Evolutionary conservation across 768 basidiomycete species (phyloP), one percentile per base, ranked within the genome.

Genomic region (Naganishia randhawae): DNA sequence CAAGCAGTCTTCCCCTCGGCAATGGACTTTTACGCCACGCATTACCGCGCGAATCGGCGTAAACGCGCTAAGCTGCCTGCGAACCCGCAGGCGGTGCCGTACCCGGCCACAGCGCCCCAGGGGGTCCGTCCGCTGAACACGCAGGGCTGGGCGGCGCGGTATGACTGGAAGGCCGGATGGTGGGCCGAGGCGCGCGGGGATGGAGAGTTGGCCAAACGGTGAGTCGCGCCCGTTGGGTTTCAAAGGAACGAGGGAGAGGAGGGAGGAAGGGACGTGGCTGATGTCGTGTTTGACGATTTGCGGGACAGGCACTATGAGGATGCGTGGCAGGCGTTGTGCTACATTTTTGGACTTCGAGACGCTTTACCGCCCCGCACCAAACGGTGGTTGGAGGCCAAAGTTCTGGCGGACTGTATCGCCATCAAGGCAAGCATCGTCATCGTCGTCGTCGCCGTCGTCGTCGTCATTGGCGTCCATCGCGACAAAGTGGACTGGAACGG

Each of bases 301-400:
- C 45, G 45, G 45, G 19, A 67, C 75, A 93, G 92, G 76, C 92
- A 97, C 78, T 96, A 93, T 75, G 92, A 95, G 79, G 93, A 96
- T 73, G 92, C 91, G 14, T 95, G 95, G 81, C 85, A 85, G 39
- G 88, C 85, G 61, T 82, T 97, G 4, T 83, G 87, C 55, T 87
- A 89, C 66, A 92, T 96, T 89, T 95, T 97, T 75, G 87, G 88
- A 2, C 92, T 91, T 8, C 89, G 89, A 1, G 87, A 87, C 5
- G 89, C 90, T 57, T 81, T 96, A 9, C 91, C 90, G 0, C 92
- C 93, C 6, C 86, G 95, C 10, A 97, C 93, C 1, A 99, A 98
- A 77, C 85, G 95, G 33, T 98, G 95, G 95, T 93, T 94, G 17
- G 96, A 99, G 79, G 95, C 95, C 3, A 96, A 94, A 78, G 96